Percentiles rank a stretch among this genome's conserved stretches.
phyloP scores from a whole-genome alignment of 1,284 basidiomycete genomes.

The Trametes versicolor region DNA sequence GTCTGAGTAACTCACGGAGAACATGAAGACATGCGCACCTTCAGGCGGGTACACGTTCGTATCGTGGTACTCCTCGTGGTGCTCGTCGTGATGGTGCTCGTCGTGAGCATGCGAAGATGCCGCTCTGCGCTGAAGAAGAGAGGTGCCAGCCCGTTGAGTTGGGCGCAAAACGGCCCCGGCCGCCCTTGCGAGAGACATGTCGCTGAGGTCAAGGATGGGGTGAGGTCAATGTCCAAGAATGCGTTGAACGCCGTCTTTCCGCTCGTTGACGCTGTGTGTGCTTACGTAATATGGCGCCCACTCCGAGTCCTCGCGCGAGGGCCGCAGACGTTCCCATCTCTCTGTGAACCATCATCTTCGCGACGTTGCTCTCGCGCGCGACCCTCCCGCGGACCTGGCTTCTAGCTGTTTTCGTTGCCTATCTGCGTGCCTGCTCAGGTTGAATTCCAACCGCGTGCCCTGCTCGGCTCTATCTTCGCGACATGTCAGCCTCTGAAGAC shows the following conservation, averaged over 20 bases:
- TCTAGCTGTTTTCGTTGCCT: constrained; percentile 13
- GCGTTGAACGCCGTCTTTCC: constrained; percentile 16
- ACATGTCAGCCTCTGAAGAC: constrained; percentile 9
- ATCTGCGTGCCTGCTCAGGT: constrained; percentile 5
- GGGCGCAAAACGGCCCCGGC: constrained; percentile 42
- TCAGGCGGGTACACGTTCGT: constrained; percentile 62
- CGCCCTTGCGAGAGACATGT: constrained; percentile 51
- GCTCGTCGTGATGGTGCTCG: constrained; percentile 47
- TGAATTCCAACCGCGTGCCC: constrained; percentile 9
- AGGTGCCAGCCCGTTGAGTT: constrained; percentile 37
- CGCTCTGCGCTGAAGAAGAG: constrained; percentile 48
- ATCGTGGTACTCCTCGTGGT: constrained; percentile 49
- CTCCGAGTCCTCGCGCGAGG: constrained; percentile 5
- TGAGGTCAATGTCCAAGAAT: constrained; percentile 4
- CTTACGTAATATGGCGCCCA: constrained; percentile 26
- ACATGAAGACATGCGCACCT: constrained; percentile 52
- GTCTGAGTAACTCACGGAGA: background rate
- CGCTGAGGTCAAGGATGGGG: constrained; percentile 20
- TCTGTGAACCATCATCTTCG: constrained; percentile 12
- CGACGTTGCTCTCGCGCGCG: background rate
- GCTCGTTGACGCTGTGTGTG: constrained; percentile 10
- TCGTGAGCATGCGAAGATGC: constrained; percentile 50
- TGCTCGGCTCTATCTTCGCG: constrained; percentile 15
- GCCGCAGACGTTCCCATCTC: constrained; percentile 10
- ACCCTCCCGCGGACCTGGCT: constrained; percentile 2